Evolutionary conservation across 108 stramenopile genomes (phyloP), one percentile per base, ranked within the genome.

Genomic region (Bacterosira constricta): DNA sequence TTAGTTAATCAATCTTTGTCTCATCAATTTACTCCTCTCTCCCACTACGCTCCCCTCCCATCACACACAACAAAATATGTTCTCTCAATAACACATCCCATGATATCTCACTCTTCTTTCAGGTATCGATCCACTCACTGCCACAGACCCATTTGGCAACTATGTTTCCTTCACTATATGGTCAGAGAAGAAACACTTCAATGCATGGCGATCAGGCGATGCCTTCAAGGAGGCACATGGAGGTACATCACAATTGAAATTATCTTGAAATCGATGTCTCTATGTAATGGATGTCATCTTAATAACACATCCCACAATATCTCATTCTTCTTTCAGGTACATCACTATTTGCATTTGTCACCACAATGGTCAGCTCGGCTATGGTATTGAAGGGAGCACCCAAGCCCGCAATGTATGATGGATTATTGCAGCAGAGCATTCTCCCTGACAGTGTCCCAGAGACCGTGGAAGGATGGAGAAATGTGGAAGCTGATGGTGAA

Each of bases 201-300:
- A 80, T 36, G 86, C 86, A 12, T 96, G 95, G 92, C 18, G 92
- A 12, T 66, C 47, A 34, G 95, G 95, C 27, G 91, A 96, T 10
- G 95, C 92, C 26, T 96, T 96, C 81, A 94, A 91, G 78, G 93
- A 96, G 68, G 95, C 95, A 4, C 95, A 96, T 76, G 92, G 95
- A 6, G 95, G 95, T 6, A 95, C 91, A 12, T 71, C 69, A 0
- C 51, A 71, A 20, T 79, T 79, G 29, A 89, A 87, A 20, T 95
- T 94, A n/a, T n/a, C n/a, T n/a, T n/a, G n/a, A n/a, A n/a, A n/a
- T n/a, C n/a, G n/a, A n/a, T n/a, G n/a, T n/a, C n/a, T n/a, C n/a
- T n/a, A n/a, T n/a, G n/a, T n/a, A n/a, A n/a, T n/a, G n/a, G n/a
- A n/a, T n/a, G n/a, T n/a, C n/a, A n/a, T n/a, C n/a, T n/a, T n/a